Base-by-base conservation (phyloP, 2,329 filamentous ascomycete genomes). In the Diaporthe capsici region DNA sequence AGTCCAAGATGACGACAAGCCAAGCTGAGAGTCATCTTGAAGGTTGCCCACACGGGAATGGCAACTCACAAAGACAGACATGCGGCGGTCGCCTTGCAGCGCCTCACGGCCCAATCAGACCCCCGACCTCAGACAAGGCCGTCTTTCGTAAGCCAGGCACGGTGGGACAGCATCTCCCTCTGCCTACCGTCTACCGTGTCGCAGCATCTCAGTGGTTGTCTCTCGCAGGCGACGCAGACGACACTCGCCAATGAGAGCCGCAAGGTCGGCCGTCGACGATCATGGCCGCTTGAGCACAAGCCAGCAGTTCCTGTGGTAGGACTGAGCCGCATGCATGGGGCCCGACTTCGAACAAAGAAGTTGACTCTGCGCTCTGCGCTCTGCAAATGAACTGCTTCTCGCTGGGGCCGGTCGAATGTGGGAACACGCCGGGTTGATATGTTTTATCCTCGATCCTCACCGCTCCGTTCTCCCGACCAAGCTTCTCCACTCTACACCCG, bases 251-350 rank as follows among this genome's bases (percentile, higher is more conserved):
- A 77, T 77, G 60, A 60, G 68, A 77, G 73, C 47, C 57, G 47
- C 49, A 57, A 73, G 63, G 73, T 28, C 63, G 53, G 39, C 47
- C 34, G 53, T n/a, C 44, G 55, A 25, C 31, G 34, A 71, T 44
- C 42, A 44, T 25, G 67, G 44, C 65, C 44, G 42, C 55, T 42
- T 44, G 72, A 72, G 76, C 76, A 76, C 76, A 75, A 76, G 71
- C 76, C 76, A 77, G 76, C 76, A 58, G 76, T 77, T 77, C 76
- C 51, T 71, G 31, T 51, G 42, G 44, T 51, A 22, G n/a, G 17
- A 44, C 25, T 58, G 71, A 74, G 74, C 76, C 74, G 76, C 76
- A 77, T 76, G n/a, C 67, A 31, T 70, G 67, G 53, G 25, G 60
- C n/a, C 55, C 31, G 34, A 65, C 39, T 51, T 34, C 58, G 60